Conservation (phyloP, 2,329 filamentous ascomycete species). For the Exserohilum turcica region DNA sequence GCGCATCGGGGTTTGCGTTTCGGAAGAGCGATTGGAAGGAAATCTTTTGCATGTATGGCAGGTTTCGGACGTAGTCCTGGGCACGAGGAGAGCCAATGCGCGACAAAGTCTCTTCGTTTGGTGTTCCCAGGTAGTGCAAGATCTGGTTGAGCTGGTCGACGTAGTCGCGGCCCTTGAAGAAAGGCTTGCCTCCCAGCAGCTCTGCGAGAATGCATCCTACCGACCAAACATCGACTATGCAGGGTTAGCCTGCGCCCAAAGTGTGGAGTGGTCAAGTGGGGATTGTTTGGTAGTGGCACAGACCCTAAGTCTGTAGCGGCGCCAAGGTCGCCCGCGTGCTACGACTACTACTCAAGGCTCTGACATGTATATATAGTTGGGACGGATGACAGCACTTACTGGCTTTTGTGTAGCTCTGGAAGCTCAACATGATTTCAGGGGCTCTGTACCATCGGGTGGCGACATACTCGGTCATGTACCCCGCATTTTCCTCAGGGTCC, state of each 20-base stretch:
- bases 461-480: slow-evolving; percentile 99
- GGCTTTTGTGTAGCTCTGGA: slow-evolving; percentile 99
- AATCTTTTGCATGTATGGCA: slow-evolving; percentile 93
- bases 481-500: slow-evolving; percentile 96
- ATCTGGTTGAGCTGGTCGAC: slow-evolving; percentile 99
- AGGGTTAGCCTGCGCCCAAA: slow-evolving; percentile 24
- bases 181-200: slow-evolving; percentile 90
- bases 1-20: slow-evolving; percentile 91
- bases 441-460: slow-evolving; percentile 98
- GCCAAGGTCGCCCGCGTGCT: background rate
- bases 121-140: slow-evolving; percentile 94
- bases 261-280: slow-evolving; percentile 10
- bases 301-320: slow-evolving; percentile 9
- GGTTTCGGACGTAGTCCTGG: slow-evolving; percentile 97
- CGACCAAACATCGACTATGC: slow-evolving; percentile 94
- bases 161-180: slow-evolving; percentile 99
- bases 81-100: slow-evolving; percentile 94
- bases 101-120: slow-evolving; percentile 89
- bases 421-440: slow-evolving; percentile 98
- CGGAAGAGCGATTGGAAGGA: slow-evolving; percentile 88
- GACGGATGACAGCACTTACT: slow-evolving; percentile 54
- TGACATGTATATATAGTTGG: background rate
- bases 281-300: slow-evolving; percentile 1
- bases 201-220: slow-evolving; percentile 98
- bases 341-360: background rate